phyloP scores from a whole-genome alignment of 2,329 filamentous ascomycete genomes.

The Penicillium hesseltinei region DNA sequence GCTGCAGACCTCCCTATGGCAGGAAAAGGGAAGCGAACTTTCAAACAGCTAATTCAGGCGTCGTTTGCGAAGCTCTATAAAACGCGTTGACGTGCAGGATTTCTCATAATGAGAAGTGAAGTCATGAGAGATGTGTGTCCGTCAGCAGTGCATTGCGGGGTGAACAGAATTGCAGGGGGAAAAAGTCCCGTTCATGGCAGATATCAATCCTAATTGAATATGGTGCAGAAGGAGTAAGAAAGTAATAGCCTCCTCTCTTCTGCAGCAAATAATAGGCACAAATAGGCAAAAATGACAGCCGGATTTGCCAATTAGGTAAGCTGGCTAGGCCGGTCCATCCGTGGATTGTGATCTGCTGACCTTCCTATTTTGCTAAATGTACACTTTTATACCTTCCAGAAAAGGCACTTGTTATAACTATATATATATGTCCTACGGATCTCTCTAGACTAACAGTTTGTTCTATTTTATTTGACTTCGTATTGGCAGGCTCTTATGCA shows the following conservation, averaged over 20 bases:
- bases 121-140: not conserved
- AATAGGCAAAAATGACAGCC: conserved; percentile 3
- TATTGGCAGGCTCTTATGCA: not conserved
- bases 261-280: conserved; percentile 6
- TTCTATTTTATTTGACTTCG: not conserved
- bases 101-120: conserved; percentile 9
- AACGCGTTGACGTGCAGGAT: not conserved
- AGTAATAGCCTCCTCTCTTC: not conserved
- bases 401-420: not conserved
- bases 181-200: conserved; percentile 6
- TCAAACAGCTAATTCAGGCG: not conserved
- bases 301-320: conserved; percentile 3
- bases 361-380: not conserved
- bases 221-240: not conserved
- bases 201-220: not conserved
- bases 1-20: not conserved
- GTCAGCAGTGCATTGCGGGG: conserved; percentile 9
- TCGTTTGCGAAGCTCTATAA: not conserved
- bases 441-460: not conserved
- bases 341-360: conserved; percentile 3
- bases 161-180: not conserved
- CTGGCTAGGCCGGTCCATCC: conserved; percentile 4
- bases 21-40: not conserved
- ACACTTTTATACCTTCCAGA: not conserved
- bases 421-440: not conserved